Percentiles rank a stretch among this genome's conserved stretches.
These are phyloP conservation scores for Rhodotorula glutinis DNA, from an alignment of 1,284 basidiomycete species.

Conservation along the genomic window DNA sequence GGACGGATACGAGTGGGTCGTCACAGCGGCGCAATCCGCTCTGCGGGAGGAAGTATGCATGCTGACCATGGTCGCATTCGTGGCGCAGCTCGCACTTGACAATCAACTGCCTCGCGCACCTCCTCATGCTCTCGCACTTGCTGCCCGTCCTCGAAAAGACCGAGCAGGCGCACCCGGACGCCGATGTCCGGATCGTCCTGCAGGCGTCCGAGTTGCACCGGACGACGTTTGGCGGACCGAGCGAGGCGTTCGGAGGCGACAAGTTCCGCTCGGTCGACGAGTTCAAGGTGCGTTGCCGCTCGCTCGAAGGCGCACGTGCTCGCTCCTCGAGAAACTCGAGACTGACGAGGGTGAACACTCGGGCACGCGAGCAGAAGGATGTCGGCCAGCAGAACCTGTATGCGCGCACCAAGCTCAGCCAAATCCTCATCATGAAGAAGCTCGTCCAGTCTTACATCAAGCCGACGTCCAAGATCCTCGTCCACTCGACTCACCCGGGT, in stretches of 20 bases:
- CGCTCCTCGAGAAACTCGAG: too few species aligned
- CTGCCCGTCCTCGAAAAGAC: conserved; percentile 34
- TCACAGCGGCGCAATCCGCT: too few species aligned
- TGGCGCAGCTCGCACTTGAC: conserved; percentile 29
- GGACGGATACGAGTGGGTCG: conserved; percentile 39
- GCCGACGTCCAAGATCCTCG: conserved; percentile 9
- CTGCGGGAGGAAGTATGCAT: too few species aligned
- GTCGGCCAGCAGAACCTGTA: conserved; percentile 14
- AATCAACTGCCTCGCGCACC: conserved; percentile 34
- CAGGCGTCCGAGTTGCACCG: conserved; percentile 30
- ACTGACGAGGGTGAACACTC: neutral
- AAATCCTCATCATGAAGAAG: conserved; percentile 22
- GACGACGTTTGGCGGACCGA: conserved; percentile 26
- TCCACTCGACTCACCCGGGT: conserved; percentile 33
- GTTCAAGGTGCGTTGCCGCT: too few species aligned
- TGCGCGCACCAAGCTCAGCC: conserved; percentile 29
- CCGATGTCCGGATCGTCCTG: conserved; percentile 34
- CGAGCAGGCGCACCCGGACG: conserved; percentile 5
- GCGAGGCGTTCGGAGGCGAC: conserved; percentile 16
- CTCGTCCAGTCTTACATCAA: conserved; percentile 31
- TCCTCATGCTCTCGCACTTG: conserved; percentile 36
- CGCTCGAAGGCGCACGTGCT: too few species aligned
- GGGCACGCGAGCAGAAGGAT: neutral
- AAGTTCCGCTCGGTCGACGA: conserved; percentile 28
- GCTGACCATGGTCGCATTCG: too few species aligned